Conservation (phyloP, 371 early-diverging fungal genomes). For the Mortierella sp. region DNA sequence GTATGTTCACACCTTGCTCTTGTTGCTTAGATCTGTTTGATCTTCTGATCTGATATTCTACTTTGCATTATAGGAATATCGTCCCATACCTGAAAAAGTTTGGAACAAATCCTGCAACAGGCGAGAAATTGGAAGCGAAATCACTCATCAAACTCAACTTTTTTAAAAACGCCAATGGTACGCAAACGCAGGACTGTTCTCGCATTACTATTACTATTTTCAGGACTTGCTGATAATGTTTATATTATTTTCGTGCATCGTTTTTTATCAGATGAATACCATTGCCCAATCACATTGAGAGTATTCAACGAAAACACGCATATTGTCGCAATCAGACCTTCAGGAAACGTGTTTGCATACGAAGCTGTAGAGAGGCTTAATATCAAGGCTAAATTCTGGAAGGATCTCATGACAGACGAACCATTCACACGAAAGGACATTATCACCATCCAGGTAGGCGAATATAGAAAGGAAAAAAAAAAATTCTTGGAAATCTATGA, state of each 20-base stretch:
- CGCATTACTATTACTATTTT: no score
- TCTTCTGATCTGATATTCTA: background rate
- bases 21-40: background rate
- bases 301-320: conserved; percentile 90
- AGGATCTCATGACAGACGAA: conserved; percentile 89
- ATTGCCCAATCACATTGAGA: conserved; percentile 93
- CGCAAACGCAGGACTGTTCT: no score
- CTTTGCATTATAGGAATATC: conserved; percentile 70
- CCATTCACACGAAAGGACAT: conserved; percentile 90
- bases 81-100: conserved; percentile 88
- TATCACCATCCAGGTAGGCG: conserved; percentile 80
- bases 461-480: background rate
- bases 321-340: conserved; percentile 89
- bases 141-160: conserved; percentile 84
- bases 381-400: conserved; percentile 86
- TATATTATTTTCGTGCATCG: background rate
- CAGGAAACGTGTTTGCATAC: conserved; percentile 92
- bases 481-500: no score
- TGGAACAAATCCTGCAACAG: conserved; percentile 90
- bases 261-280: conserved; percentile 67
- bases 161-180: conserved; percentile 83
- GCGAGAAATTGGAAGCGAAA: conserved; percentile 79
- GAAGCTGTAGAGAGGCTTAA: conserved; percentile 91
- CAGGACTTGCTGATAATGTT: background rate
- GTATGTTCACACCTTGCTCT: conserved; percentile 32